Percentiles rank a stretch among this genome's conserved stretches.
Evolutionary conservation across 495 filamentous ascomycete species (phyloP).

Genomic region (Pyrenula massariospora): DNA sequence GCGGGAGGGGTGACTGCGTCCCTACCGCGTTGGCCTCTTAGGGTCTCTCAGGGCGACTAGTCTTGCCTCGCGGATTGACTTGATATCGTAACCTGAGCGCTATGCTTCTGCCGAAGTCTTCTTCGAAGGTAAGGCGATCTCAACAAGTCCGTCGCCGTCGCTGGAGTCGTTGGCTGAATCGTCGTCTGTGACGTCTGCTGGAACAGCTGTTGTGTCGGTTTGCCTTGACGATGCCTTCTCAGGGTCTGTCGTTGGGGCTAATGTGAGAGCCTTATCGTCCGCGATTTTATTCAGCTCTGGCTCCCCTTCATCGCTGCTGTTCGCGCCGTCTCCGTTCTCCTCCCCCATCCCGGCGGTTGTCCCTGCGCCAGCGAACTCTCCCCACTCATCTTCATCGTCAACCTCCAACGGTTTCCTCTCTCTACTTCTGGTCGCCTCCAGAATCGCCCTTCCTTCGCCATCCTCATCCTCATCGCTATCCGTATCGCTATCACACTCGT

Average conservation of each 20-base stretch:
- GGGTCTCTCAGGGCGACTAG: too few species aligned
- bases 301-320: constrained; percentile 31
- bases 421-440: constrained; percentile 21
- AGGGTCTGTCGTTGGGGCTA: constrained; percentile 7
- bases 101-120: not conserved
- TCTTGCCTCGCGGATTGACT: too few species aligned
- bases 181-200: constrained; percentile 28
- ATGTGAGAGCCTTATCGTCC: constrained; percentile 18
- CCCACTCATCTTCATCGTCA: constrained; percentile 23
- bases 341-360: not conserved
- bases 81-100: not conserved
- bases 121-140: constrained; percentile 13
- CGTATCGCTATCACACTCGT: constrained; percentile 28
- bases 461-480: constrained; percentile 26
- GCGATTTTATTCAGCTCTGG: constrained; percentile 29
- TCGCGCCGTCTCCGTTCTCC: not conserved
- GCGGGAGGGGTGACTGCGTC: too few species aligned
- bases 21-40: too few species aligned
- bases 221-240: not conserved
- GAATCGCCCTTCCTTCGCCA: constrained; percentile 15
- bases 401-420: constrained; percentile 33
- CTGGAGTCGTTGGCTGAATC: constrained; percentile 28
- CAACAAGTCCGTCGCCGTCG: constrained; percentile 36
- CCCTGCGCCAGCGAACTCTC: not conserved
- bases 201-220: constrained; percentile 7